Conservation (phyloP, 495 filamentous ascomycete genomes). For the Lophiostoma macrostomum region DNA sequence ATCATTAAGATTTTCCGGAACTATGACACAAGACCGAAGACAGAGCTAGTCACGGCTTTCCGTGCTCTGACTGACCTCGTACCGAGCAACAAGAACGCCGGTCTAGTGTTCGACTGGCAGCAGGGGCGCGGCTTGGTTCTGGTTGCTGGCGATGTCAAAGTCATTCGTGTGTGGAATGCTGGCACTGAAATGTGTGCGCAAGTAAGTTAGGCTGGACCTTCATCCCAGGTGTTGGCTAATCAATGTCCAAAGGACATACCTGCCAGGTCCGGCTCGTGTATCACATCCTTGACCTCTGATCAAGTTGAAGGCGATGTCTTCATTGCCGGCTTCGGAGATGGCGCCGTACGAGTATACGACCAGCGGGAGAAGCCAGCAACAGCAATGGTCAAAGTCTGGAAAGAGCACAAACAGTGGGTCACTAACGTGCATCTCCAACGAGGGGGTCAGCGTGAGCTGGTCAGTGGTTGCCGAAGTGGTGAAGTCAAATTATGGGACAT, state of each 20-base stretch:
- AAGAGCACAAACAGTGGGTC: slow-evolving; percentile 91
- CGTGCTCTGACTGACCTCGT: slow-evolving; percentile 88
- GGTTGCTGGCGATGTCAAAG: slow-evolving; percentile 92
- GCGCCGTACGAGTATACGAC: slow-evolving; percentile 93
- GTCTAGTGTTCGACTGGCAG: slow-evolving; percentile 96
- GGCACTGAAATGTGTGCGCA: slow-evolving; percentile 86
- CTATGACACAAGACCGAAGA: slow-evolving; percentile 67
- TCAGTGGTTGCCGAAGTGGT: slow-evolving; percentile 82
- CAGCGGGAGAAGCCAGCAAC: slow-evolving; percentile 75
- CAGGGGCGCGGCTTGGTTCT: slow-evolving; percentile 92
- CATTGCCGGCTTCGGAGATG: slow-evolving; percentile 93
- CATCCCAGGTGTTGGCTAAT: background rate
- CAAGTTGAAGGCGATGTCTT: slow-evolving; percentile 96
- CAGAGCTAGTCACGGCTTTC: slow-evolving; percentile 89
- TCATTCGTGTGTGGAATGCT: slow-evolving; percentile 94
- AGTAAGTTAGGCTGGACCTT: slow-evolving; percentile 43
- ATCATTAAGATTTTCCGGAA: slow-evolving; percentile 91
- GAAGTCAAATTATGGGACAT: slow-evolving; percentile 98
- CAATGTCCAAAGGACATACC: slow-evolving; percentile 67
- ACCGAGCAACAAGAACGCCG: slow-evolving; percentile 86
- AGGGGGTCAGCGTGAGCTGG: slow-evolving; percentile 83
- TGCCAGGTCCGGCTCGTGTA: slow-evolving; percentile 90
- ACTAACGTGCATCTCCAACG: slow-evolving; percentile 96
- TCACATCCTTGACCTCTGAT: slow-evolving; percentile 92
- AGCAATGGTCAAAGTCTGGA: slow-evolving; percentile 92